Conservation (phyloP, 768 basidiomycete species). For the Termitomyces sp. region DNA sequence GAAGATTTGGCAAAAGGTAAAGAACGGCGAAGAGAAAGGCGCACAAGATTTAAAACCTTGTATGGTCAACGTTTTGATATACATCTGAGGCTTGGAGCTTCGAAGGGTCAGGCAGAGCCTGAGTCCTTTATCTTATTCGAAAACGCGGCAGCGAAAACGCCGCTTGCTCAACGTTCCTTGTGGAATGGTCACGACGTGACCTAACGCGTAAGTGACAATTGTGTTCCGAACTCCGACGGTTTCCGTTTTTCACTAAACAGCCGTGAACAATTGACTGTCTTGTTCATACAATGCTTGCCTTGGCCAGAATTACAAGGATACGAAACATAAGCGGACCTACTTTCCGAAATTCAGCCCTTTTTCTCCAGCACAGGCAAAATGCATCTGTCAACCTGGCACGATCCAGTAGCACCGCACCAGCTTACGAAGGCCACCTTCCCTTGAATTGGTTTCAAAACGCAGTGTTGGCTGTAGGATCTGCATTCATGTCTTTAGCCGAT, state of each 20-base stretch:
- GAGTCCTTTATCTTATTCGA: background rate
- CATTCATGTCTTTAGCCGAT: constrained; percentile 75
- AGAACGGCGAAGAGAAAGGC: constrained; percentile 19
- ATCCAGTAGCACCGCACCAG: constrained; percentile 35
- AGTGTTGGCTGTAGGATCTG: constrained; percentile 83
- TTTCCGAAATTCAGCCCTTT: background rate
- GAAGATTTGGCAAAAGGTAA: constrained; percentile 5
- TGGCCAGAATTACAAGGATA: background rate
- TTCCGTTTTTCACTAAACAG: background rate
- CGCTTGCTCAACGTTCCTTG: background rate
- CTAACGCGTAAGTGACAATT: constrained; percentile 15
- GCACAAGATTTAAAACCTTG: constrained; percentile 98
- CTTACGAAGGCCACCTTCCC: constrained; percentile 80
- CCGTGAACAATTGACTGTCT: too few species aligned
- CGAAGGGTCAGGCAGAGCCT: background rate
- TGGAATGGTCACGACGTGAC: constrained; percentile 8
- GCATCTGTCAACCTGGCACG: constrained; percentile 5
- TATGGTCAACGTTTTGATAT: constrained; percentile 86
- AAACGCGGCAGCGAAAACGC: background rate
- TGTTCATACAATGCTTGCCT: constrained; percentile 4
- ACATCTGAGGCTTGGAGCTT: constrained; percentile 39
- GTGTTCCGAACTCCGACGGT: background rate
- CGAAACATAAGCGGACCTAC: background rate
- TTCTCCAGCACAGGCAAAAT: background rate
- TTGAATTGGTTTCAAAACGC: constrained; percentile 80